These are phyloP conservation scores for Diaporthe sp. DNA, from an alignment of 2,329 filamentous ascomycete species.

Conservation along the genomic window DNA sequence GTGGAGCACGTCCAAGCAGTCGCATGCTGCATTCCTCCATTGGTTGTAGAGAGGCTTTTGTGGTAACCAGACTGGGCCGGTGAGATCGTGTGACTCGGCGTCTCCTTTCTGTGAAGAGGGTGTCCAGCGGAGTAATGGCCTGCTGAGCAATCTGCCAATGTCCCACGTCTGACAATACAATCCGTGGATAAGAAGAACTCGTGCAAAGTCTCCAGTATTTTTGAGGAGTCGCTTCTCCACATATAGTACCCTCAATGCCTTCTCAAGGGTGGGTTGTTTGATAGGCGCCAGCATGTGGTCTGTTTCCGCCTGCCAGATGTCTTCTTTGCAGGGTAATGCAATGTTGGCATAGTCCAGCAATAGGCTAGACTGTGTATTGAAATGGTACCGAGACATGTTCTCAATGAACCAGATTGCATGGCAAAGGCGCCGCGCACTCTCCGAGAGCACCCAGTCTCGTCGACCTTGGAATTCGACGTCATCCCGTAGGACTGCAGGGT, in stretches of 20 bases:
- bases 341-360: slow-evolving; percentile 30
- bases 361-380: neutral
- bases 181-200: slow-evolving; percentile 25
- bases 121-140: slow-evolving; percentile 36
- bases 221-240: slow-evolving; percentile 36
- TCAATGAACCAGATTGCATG: slow-evolving; percentile 35
- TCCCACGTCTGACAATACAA: slow-evolving; percentile 39
- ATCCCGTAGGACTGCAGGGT: neutral
- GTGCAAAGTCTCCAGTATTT: slow-evolving; percentile 29
- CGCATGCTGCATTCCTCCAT: slow-evolving; percentile 62
- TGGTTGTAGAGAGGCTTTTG: slow-evolving; percentile 38
- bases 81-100: slow-evolving; percentile 30
- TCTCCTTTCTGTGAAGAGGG: slow-evolving; percentile 34
- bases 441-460: slow-evolving; percentile 3
- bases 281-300: neutral
- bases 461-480: neutral
- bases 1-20: slow-evolving; percentile 68
- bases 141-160: slow-evolving; percentile 5
- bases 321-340: slow-evolving; percentile 34
- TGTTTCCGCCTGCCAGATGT: slow-evolving; percentile 5
- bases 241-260: slow-evolving; percentile 26
- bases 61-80: slow-evolving; percentile 22
- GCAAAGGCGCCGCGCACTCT: slow-evolving; percentile 34
- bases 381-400: slow-evolving; percentile 36
- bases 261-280: slow-evolving; percentile 31